Evolutionary conservation across 108 stramenopile species (phyloP).

Genomic region (Nannochloropsis salina): DNA sequence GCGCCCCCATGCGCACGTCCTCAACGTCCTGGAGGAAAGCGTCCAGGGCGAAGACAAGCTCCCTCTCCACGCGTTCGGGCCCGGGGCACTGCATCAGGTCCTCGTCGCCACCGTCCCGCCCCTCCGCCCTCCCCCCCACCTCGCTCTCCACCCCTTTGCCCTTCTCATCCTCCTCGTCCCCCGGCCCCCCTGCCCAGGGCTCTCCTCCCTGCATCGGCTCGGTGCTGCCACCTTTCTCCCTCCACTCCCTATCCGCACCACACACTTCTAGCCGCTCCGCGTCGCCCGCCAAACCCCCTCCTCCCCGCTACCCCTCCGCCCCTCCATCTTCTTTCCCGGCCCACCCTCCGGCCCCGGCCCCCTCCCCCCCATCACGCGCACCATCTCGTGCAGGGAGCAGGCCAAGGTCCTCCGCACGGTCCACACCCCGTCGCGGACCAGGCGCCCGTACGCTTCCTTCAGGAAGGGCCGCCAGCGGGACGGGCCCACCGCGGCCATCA

Average conservation of each 20-base stretch:
- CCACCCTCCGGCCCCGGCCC: slow-evolving; percentile 26
- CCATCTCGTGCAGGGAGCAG: slow-evolving; percentile 83
- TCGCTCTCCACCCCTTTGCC: neutral
- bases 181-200: too few species aligned
- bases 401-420: slow-evolving; percentile 66
- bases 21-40: slow-evolving; percentile 82
- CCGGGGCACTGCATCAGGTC: neutral
- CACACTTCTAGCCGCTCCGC: neutral
- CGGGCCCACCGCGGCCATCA: slow-evolving; percentile 73
- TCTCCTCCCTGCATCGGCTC: too few species aligned
- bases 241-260: neutral
- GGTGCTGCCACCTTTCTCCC: neutral
- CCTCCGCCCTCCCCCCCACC: slow-evolving; percentile 35
- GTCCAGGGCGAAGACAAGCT: slow-evolving; percentile 74
- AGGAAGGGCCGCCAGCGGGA: slow-evolving; percentile 62
- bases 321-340: neutral
- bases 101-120: slow-evolving; percentile 6
- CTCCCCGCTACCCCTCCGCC: neutral
- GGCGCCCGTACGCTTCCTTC: slow-evolving; percentile 60
- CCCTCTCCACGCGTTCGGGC: slow-evolving; percentile 38
- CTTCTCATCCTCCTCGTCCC: too few species aligned
- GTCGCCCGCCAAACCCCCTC: neutral
- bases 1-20: slow-evolving; percentile 79
- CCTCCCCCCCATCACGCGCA: slow-evolving; percentile 69
- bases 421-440: slow-evolving; percentile 62